Evolutionary conservation across 2,329 filamentous ascomycete species (phyloP).

Genomic region (Thelonectria olida): DNA sequence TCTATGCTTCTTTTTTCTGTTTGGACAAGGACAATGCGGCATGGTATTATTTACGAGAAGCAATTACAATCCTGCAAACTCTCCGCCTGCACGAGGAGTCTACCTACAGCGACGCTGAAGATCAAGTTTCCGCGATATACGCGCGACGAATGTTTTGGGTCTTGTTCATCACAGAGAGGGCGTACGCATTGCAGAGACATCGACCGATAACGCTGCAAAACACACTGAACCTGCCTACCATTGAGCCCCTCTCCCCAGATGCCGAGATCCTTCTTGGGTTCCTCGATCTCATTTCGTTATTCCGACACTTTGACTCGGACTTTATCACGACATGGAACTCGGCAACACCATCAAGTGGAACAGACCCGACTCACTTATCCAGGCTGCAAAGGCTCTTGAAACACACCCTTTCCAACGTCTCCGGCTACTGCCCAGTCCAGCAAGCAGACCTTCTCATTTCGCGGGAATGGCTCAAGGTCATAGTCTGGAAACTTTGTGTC

Average conservation of each 20-base stretch:
- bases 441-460: constrained; percentile 40
- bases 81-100: constrained; percentile 42
- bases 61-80: constrained; percentile 41
- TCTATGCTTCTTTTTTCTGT: constrained; percentile 43
- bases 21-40: constrained; percentile 45
- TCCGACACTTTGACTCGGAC: constrained; percentile 38
- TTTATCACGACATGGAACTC: constrained; percentile 43
- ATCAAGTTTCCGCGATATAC: constrained; percentile 23
- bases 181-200: constrained; percentile 44
- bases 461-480: constrained; percentile 39
- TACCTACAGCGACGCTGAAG: constrained; percentile 28
- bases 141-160: constrained; percentile 42
- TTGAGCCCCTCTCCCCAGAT: constrained; percentile 30
- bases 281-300: constrained; percentile 41
- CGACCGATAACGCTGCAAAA: constrained; percentile 39
- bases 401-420: constrained; percentile 11
- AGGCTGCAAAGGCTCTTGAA: constrained; percentile 26
- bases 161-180: constrained; percentile 45
- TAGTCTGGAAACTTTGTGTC: constrained; percentile 42
- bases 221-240: constrained; percentile 33
- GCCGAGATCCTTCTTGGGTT: constrained; percentile 43
- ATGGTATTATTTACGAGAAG: constrained; percentile 45
- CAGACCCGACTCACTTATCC: constrained; percentile 10
- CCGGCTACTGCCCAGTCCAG: constrained; percentile 28
- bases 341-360: background rate